These are phyloP conservation scores for Patellifolia procumbens DNA, from an alignment of 179 eudicot species.

Conservation along the genomic window DNA sequence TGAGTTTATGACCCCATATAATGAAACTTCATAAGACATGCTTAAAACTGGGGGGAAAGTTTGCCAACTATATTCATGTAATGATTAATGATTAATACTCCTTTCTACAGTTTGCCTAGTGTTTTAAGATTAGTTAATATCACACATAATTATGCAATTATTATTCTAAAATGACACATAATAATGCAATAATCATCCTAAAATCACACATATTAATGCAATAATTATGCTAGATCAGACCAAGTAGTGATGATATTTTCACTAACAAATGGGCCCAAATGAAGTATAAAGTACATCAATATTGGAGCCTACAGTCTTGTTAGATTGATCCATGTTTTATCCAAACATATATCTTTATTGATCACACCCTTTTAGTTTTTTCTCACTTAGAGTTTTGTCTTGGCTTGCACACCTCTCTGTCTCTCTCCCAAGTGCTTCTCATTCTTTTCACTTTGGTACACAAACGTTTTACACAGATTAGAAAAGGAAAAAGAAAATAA, in stretches of 20 bases:
- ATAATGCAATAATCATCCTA: no score
- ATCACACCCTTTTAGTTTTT: constrained; percentile 20
- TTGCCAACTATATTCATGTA: no score
- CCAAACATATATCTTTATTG: constrained; percentile 20
- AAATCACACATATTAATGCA: no score
- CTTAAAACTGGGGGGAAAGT: no score
- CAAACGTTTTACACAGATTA: constrained; percentile 14
- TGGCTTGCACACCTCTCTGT: constrained; percentile 17
- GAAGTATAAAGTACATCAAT: not conserved
- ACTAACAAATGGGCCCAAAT: not conserved
- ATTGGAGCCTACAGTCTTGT: constrained; percentile 3
- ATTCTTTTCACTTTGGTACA: constrained; percentile 26
- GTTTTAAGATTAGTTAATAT: no score
- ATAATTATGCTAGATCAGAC: no score
- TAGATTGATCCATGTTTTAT: constrained; percentile 25
- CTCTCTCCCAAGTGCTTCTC: not conserved
- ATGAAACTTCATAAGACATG: no score
- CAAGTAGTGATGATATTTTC: not conserved
- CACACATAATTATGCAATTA: no score
- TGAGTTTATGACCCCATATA: no score
- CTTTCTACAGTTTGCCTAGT: no score
- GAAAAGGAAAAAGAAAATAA: not conserved
- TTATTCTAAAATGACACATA: no score
- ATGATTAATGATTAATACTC: no score
- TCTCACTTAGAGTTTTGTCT: constrained; percentile 30